Percentiles rank a stretch among this genome's conserved stretches.
These are phyloP conservation scores for Hypomyces perniciosus DNA, from an alignment of 2,329 filamentous ascomycete genomes.

Conservation along the genomic window DNA sequence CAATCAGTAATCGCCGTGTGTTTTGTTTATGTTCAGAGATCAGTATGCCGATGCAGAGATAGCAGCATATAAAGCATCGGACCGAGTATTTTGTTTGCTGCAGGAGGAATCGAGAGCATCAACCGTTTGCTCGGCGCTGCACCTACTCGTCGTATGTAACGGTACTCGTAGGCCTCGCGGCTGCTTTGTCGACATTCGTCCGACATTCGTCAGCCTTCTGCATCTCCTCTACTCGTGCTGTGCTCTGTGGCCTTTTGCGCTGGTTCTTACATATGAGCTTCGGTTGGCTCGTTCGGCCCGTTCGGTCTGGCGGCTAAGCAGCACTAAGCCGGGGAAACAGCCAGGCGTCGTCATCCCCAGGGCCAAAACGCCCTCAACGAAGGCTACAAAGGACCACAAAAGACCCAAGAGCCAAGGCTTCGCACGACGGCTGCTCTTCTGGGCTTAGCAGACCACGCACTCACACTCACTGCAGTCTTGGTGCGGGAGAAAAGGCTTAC, in stretches of 20 bases:
- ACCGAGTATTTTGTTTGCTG: no score
- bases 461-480: not conserved
- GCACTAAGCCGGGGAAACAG: not conserved
- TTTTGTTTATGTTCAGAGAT: no score
- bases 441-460: not conserved
- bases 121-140: not conserved
- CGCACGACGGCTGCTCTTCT: not conserved
- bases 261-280: conserved; percentile 7
- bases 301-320: conserved; percentile 1
- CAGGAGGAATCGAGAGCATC: not conserved
- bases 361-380: conserved; percentile 7
- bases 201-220: conserved; percentile 18
- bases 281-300: conserved; percentile 8
- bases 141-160: not conserved
- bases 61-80: no score
- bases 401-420: no score
- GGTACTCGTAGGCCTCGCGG: conserved; percentile 7
- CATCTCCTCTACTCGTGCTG: conserved; percentile 2
- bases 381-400: conserved; percentile 8
- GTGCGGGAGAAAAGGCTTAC: conserved; percentile 20
- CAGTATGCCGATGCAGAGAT: no score
- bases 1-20: no score
- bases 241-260: conserved; percentile 1
- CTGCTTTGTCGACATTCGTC: conserved; percentile 15
- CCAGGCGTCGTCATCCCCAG: conserved; percentile 27